Base-by-base conservation (phyloP, 2,329 filamentous ascomycete species). In the Daldinia sp. region DNA sequence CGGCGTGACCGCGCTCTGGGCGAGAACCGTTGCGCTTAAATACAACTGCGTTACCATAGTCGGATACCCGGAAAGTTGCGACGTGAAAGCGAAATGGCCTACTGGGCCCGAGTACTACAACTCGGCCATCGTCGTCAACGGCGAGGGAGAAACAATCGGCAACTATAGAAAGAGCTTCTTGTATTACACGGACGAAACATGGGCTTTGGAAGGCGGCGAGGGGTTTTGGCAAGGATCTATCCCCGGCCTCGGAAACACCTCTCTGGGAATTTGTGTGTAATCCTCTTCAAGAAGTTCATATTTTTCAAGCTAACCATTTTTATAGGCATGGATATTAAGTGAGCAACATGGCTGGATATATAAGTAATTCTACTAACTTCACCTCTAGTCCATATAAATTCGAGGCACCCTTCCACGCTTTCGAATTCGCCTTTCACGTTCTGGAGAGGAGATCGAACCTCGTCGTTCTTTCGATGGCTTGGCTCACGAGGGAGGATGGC, bases 381-480 rank as follows among this genome's bases (percentile, higher is more conserved):
- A 35, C 3, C 6, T 17, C 11, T 32, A 83, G 80, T 56, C 82
- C 82, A 0, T 84, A 84, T 63, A 81, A 77, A 48, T 83, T 84
- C 51, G 79, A 84, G 64, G 77, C 82, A 0, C 80, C 81, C 0
- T 85, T 81, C 81, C 70, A 75, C 39, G 77, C 76, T 0, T 84
- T 80, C 63, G 82, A 84, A 60, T 84, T 84, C 64, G 83, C 82
- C 9, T 83, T 79, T 21, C 86, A 91, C 41, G 78, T 89, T 4
- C 73, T 92, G 0, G 77, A 85, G 1, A 77, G 78, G 0, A 71
- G 81, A 0, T 84, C 89, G 0, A 86, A 87, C 11, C 65, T 94
- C 0, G 87, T 92, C 1, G 85, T 93, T 30, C 68, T 94, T 0
- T 87, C 85, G 3, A 94, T 94, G 91, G 90, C 92, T 0, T 94